Conservation (phyloP, 345 rosid species). For the Pelargonium nanum region DNA sequence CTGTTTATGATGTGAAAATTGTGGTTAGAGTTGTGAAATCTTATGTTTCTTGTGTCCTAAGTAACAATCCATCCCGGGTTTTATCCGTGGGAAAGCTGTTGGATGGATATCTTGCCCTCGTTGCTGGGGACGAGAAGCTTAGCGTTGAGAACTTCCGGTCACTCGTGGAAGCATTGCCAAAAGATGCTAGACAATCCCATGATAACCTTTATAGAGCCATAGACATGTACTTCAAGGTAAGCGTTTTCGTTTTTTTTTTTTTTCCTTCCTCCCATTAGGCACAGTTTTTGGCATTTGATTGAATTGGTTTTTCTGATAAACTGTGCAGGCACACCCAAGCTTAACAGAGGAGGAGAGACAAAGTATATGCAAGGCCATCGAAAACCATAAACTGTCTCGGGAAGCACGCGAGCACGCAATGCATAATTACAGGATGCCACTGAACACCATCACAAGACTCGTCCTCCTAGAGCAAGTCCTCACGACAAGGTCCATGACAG, state of each 20-base stretch:
- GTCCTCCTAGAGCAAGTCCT: conserved; percentile 41
- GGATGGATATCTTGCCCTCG: conserved; percentile 32
- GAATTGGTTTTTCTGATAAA: neutral
- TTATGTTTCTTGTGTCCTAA: conserved; percentile 23
- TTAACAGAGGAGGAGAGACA: conserved; percentile 38
- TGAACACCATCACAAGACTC: conserved; percentile 16
- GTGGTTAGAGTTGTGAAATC: conserved; percentile 25
- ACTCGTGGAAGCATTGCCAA: conserved; percentile 33
- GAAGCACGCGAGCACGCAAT: conserved; percentile 37
- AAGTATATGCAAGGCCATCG: conserved; percentile 31
- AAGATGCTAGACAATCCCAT: conserved; percentile 24
- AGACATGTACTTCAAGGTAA: conserved; percentile 48
- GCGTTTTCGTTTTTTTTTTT: neutral
- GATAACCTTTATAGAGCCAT: conserved; percentile 43
- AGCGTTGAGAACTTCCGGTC: conserved; percentile 18
- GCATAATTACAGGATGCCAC: conserved; percentile 34
- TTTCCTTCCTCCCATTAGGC: neutral
- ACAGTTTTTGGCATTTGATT: neutral
- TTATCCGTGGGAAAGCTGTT: conserved; percentile 33
- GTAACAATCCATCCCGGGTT: conserved; percentile 14
- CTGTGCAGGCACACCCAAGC: conserved; percentile 36
- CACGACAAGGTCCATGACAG: conserved; percentile 25
- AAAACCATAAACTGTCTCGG: conserved; percentile 32
- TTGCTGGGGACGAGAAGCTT: conserved; percentile 38
- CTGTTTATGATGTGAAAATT: conserved; percentile 24